Conservation (phyloP, 352 stramenopile genomes). For the Pythium apleroticum region DNA sequence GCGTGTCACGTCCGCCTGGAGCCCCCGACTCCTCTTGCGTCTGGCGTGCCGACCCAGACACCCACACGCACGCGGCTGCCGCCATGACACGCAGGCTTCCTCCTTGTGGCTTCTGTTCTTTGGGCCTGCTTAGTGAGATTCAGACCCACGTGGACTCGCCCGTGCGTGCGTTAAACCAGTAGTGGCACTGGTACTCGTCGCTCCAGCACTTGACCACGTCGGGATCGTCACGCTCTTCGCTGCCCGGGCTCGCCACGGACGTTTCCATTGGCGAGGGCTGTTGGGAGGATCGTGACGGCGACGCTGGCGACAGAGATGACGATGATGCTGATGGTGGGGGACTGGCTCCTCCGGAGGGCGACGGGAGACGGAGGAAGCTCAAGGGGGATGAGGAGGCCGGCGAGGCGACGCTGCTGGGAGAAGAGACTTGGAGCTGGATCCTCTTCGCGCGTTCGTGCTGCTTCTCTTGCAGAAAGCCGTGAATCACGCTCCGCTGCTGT, state of each 20-base stretch:
- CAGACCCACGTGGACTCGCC: constrained; percentile 48
- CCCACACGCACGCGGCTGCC: neutral
- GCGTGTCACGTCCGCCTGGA: neutral
- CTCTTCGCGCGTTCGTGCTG: constrained; percentile 32
- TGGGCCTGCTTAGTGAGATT: neutral
- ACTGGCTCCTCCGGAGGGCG: neutral
- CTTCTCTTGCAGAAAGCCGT: constrained; percentile 48
- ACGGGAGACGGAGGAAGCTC: neutral
- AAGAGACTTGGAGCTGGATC: constrained; percentile 3
- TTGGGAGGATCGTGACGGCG: neutral
- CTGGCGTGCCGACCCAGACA: constrained; percentile 1
- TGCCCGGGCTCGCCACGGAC: neutral
- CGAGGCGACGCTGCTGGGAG: neutral
- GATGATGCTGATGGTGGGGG: neutral
- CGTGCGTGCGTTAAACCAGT: constrained; percentile 46
- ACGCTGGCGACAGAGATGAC: neutral
- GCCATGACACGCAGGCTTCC: neutral
- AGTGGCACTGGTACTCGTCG: constrained; percentile 54
- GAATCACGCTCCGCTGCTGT: constrained; percentile 54
- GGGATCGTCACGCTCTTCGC: constrained; percentile 13
- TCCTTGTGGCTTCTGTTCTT: neutral
- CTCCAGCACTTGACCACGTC: constrained; percentile 52
- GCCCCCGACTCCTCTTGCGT: neutral
- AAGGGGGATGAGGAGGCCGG: neutral
- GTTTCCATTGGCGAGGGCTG: neutral